These are phyloP conservation scores for Ogataea trehaloabstinens DNA, from an alignment of 805 yeast species.

Conservation along the genomic window DNA sequence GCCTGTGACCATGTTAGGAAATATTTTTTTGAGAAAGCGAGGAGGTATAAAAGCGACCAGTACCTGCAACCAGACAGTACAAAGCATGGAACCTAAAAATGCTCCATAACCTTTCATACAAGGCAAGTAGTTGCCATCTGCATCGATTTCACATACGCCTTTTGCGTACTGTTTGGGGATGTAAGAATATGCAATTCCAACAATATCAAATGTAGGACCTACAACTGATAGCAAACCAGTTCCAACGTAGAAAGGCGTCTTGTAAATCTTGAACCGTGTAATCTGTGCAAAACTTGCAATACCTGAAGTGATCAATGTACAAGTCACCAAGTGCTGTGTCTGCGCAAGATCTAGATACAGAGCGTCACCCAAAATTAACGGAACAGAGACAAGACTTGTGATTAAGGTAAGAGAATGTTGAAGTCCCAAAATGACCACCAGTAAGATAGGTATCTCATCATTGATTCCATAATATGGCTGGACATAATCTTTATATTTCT, in stretches of 20 bases:
- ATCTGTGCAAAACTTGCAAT: slow-evolving; percentile 65
- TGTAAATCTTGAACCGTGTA: slow-evolving; percentile 65
- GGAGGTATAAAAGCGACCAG: slow-evolving; percentile 69
- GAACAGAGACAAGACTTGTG: slow-evolving; percentile 80
- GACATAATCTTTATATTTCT: slow-evolving; percentile 39
- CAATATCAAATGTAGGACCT: slow-evolving; percentile 79
- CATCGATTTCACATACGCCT: slow-evolving; percentile 57
- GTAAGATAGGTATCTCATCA: slow-evolving; percentile 64
- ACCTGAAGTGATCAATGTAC: slow-evolving; percentile 61
- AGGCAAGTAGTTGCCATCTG: slow-evolving; percentile 59
- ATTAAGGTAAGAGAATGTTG: slow-evolving; percentile 81
- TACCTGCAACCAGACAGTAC: slow-evolving; percentile 68
- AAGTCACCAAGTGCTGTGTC: slow-evolving; percentile 59
- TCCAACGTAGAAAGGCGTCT: slow-evolving; percentile 67
- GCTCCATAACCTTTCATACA: slow-evolving; percentile 83
- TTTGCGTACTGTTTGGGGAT: slow-evolving; percentile 64
- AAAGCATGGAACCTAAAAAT: slow-evolving; percentile 63
- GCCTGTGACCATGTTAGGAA: slow-evolving; percentile 83
- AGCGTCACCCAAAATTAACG: slow-evolving; percentile 57
- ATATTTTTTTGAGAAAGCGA: slow-evolving; percentile 53
- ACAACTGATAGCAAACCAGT: slow-evolving; percentile 80
- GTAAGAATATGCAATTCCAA: slow-evolving; percentile 65
- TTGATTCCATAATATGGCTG: slow-evolving; percentile 76
- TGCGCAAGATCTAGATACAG: slow-evolving; percentile 49
- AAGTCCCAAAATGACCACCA: slow-evolving; percentile 72